These are phyloP conservation scores for Cladosporium sp. DNA, from an alignment of 2,329 filamentous ascomycete species.

Conservation along the genomic window DNA sequence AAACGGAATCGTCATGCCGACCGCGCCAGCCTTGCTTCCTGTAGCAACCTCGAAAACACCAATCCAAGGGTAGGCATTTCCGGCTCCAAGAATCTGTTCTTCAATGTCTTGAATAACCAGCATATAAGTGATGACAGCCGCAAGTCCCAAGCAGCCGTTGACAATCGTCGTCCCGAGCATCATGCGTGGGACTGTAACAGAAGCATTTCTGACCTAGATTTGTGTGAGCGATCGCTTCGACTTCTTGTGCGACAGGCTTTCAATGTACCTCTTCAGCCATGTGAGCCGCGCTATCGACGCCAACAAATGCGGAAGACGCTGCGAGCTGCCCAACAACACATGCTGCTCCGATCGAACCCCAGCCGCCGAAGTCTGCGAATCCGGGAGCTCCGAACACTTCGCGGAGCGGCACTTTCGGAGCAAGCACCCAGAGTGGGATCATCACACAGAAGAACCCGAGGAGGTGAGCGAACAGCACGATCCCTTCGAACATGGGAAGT, in stretches of 20 bases:
- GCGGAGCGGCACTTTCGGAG: conserved; percentile 48
- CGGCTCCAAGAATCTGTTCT: conserved; percentile 14
- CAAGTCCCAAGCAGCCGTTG: conserved; percentile 48
- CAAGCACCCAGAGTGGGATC: conserved; percentile 48
- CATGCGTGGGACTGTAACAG: conserved; percentile 44
- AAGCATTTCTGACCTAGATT: conserved; percentile 24
- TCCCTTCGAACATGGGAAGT: conserved; percentile 42
- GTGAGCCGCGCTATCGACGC: conserved; percentile 9
- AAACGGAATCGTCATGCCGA: conserved; percentile 24
- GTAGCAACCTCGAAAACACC: conserved; percentile 32
- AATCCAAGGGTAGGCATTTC: conserved; percentile 36
- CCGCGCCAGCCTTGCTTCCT: conserved; percentile 24
- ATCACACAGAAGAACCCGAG: conserved; percentile 54
- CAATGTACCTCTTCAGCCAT: conserved; percentile 27
- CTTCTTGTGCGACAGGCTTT: not conserved
- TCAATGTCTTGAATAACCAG: conserved; percentile 43
- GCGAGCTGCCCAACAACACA: conserved; percentile 41
- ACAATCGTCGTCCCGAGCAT: conserved; percentile 48
- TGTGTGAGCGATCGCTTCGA: not conserved
- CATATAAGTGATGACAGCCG: conserved; percentile 42
- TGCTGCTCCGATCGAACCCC: conserved; percentile 42
- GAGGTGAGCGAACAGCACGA: conserved; percentile 50
- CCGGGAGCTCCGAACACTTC: conserved; percentile 39
- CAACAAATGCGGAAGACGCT: conserved; percentile 19
- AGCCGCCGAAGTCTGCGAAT: conserved; percentile 43